Evolutionary conservation across 2,329 filamentous ascomycete species (phyloP).

Genomic region (Aureobasidium pullulans): DNA sequence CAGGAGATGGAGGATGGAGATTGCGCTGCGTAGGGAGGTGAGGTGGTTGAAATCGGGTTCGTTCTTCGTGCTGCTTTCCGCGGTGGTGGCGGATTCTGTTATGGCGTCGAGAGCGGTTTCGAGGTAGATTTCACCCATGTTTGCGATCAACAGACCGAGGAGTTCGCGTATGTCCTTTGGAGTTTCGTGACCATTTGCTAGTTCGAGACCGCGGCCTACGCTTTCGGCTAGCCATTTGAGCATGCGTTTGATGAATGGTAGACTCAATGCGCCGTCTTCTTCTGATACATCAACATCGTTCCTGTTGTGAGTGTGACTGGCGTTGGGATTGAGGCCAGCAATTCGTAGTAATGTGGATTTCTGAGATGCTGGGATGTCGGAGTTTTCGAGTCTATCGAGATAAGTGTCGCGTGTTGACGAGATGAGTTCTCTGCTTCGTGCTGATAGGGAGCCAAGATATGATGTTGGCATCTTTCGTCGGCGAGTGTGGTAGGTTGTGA

Average conservation of each 20-base stretch:
- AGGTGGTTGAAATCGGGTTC: constrained; percentile 87
- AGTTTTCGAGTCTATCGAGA: constrained; percentile 78
- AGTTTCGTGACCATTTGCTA: constrained; percentile 81
- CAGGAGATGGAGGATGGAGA: constrained; percentile 88
- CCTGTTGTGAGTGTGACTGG: constrained; percentile 43
- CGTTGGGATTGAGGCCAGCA: constrained; percentile 68
- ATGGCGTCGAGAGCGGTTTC: constrained; percentile 61
- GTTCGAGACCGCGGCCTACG: constrained; percentile 80
- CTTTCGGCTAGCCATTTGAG: constrained; percentile 95
- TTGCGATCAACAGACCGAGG: constrained; percentile 72
- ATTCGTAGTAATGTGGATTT: constrained; percentile 85
- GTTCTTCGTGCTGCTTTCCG: constrained; percentile 66
- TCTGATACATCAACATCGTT: constrained; percentile 87
- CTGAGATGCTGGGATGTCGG: constrained; percentile 79
- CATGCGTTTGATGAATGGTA: constrained; percentile 94
- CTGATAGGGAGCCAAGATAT: constrained; percentile 86
- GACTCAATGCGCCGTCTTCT: constrained; percentile 74
- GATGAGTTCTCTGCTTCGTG: constrained; percentile 81
- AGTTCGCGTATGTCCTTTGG: constrained; percentile 88
- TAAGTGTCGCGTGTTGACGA: constrained; percentile 86
- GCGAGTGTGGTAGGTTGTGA: constrained; percentile 85
- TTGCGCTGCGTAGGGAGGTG: constrained; percentile 67
- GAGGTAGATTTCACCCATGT: constrained; percentile 77
- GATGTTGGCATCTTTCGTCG: constrained; percentile 83
- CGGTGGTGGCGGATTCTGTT: constrained; percentile 64